phyloP scores from a whole-genome alignment of 345 rosid species.

The Pugionium cornutum region DNA sequence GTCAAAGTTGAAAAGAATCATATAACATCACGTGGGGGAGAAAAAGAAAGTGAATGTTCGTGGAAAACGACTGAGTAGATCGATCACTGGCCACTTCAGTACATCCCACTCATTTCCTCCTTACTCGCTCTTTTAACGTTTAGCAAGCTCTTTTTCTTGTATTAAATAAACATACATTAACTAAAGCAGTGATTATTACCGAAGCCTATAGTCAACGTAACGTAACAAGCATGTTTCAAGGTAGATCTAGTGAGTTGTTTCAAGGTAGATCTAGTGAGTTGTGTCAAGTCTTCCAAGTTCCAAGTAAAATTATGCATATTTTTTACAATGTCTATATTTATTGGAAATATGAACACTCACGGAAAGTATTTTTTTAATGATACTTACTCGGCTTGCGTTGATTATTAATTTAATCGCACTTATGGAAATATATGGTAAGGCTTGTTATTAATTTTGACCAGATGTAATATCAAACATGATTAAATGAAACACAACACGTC shows the following conservation, averaged over 20 bases:
- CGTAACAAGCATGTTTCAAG: neutral
- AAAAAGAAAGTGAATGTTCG: slow-evolving; percentile 29
- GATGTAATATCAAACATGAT: slow-evolving; percentile 32
- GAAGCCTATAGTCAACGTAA: slow-evolving; percentile 11
- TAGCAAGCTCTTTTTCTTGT: neutral
- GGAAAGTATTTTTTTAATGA: neutral
- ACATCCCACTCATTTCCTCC: slow-evolving; percentile 21
- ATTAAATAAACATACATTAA: neutral
- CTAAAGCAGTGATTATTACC: neutral
- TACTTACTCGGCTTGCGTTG: neutral
- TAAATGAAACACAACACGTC: slow-evolving; percentile 32
- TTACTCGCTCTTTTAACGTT: slow-evolving; percentile 16
- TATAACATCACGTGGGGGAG: slow-evolving; percentile 29
- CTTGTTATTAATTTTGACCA: slow-evolving; percentile 12
- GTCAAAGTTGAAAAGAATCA: neutral
- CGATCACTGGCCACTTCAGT: slow-evolving; percentile 34
- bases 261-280: slow-evolving; percentile 4
- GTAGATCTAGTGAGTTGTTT: slow-evolving; percentile 4
- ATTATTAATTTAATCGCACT: neutral
- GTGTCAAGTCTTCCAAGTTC: slow-evolving; percentile 12
- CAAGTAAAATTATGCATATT: slow-evolving; percentile 2
- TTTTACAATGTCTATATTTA: too few relatives aligned
- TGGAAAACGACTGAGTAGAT: slow-evolving; percentile 22
- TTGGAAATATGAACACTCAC: too few relatives aligned
- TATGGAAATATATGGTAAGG: neutral